These are phyloP conservation scores for Phytophthora crassamura DNA, from an alignment of 352 stramenopile species.

Conservation along the genomic window DNA sequence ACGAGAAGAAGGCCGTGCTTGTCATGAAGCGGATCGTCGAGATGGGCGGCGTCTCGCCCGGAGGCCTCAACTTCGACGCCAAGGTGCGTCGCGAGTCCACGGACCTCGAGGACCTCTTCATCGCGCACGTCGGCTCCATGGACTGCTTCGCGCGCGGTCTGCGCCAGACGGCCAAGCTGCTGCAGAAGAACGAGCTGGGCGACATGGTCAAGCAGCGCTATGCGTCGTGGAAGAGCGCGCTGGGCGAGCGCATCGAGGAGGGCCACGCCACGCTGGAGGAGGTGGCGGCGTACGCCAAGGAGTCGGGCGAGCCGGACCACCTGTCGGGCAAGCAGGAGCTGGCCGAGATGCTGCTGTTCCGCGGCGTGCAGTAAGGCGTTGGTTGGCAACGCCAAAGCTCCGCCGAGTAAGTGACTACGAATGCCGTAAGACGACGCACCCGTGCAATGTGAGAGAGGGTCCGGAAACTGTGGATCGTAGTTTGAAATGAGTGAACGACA, in stretches of 20 bases:
- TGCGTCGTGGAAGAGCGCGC: constrained; percentile 61
- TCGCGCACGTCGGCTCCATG: constrained; percentile 88
- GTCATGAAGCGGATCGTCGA: constrained; percentile 83
- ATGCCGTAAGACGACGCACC: no score
- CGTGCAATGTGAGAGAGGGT: no score
- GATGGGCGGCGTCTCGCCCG: constrained; percentile 68
- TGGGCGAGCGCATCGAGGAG: constrained; percentile 68
- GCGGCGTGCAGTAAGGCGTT: constrained; percentile 30
- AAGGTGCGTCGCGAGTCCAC: constrained; percentile 87
- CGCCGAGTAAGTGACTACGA: no score
- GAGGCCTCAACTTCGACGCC: constrained; percentile 89
- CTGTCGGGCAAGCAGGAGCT: constrained; percentile 80
- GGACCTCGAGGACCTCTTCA: constrained; percentile 83
- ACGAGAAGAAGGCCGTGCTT: constrained; percentile 77
- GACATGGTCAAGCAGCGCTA: constrained; percentile 70
- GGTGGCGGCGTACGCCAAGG: constrained; percentile 48
- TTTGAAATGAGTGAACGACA: no score
- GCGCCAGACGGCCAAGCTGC: constrained; percentile 70
- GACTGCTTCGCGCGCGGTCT: constrained; percentile 83
- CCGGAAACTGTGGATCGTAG: no score
- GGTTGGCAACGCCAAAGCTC: no score
- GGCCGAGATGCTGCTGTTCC: constrained; percentile 72
- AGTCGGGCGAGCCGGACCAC: constrained; percentile 64
- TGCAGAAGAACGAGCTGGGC: constrained; percentile 60
- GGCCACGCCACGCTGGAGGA: constrained; percentile 74